Percentiles rank a stretch among this genome's conserved stretches.
Evolutionary conservation across 208 protist species (phyloP).

Genomic region (Trypanosoma platydactyli): DNA sequence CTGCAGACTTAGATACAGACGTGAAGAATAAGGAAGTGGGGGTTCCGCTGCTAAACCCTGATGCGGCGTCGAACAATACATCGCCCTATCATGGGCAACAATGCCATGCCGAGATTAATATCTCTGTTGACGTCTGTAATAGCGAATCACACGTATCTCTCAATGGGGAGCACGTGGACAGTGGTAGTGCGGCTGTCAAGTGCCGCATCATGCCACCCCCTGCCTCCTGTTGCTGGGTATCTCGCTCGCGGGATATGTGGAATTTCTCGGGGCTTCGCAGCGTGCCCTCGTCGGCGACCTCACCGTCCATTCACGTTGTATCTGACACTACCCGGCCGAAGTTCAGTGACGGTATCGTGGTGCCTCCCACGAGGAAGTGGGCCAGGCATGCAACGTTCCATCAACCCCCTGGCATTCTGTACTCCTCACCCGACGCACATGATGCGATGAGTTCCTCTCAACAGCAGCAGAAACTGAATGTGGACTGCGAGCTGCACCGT

Average conservation of each 20-base stretch:
- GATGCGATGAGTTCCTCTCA: not conserved
- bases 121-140: not conserved
- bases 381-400: not conserved
- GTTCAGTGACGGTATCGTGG: slow-evolving; percentile 4
- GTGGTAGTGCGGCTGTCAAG: too few relatives aligned
- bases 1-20: too few relatives aligned
- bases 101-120: not conserved
- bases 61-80: too few relatives aligned
- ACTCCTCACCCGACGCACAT: not conserved
- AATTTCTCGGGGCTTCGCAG: not conserved
- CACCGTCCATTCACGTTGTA: not conserved
- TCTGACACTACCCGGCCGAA: not conserved
- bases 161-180: too few relatives aligned
- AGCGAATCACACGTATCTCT: not conserved
- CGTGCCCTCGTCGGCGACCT: not conserved
- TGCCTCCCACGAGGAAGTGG: not conserved
- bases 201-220: not conserved
- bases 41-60: too few relatives aligned
- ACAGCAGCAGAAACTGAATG: not conserved
- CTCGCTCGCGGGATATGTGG: slow-evolving; percentile 1
- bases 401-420: too few relatives aligned
- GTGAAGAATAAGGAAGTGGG: too few relatives aligned
- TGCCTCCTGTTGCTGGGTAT: not conserved
- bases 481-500: too few relatives aligned
- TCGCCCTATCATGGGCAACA: too few relatives aligned